Conservation (phyloP, 176 grass and related monocot genomes). For the Tillandsia fasciculata region DNA sequence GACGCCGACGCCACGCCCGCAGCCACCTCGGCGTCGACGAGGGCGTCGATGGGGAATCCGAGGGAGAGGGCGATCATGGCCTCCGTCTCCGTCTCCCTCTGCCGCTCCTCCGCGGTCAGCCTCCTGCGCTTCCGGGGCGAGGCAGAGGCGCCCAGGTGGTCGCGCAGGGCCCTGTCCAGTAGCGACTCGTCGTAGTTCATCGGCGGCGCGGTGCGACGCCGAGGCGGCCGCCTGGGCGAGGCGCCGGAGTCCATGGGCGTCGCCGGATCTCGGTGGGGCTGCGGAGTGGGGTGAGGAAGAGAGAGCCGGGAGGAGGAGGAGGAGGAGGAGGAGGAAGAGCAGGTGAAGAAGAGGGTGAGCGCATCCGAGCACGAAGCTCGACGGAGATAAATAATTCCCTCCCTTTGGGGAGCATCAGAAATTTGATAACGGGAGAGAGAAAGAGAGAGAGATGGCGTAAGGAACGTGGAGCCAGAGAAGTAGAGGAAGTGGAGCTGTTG, state of each 20-base stretch:
- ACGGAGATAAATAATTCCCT: too few relatives aligned
- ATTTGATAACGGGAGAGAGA: too few relatives aligned
- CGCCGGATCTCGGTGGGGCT: background rate
- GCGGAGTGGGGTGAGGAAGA: conserved; percentile 4
- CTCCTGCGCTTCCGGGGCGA: conserved; percentile 39
- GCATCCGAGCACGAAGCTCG: too few relatives aligned
- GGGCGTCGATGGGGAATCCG: conserved; percentile 66
- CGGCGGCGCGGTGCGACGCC: conserved; percentile 22
- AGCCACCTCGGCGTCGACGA: conserved; percentile 43
- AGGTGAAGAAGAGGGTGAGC: too few relatives aligned
- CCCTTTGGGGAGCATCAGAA: too few relatives aligned
- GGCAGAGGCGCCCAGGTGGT: conserved; percentile 45
- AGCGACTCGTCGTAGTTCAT: conserved; percentile 83
- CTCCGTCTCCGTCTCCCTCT: conserved; percentile 87
- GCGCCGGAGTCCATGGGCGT: background rate
- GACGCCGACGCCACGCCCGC: conserved; percentile 30
- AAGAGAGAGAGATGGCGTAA: too few relatives aligned
- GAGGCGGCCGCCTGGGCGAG: conserved; percentile 1
- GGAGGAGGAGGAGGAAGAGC: too few relatives aligned
- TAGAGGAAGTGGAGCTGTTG: too few relatives aligned
- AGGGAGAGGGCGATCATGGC: conserved; percentile 81
- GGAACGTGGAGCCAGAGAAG: too few relatives aligned
- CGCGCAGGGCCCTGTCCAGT: conserved; percentile 39
- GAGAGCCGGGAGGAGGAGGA: background rate
- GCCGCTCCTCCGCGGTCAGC: conserved; percentile 50